Conservation (phyloP, 495 filamentous ascomycete genomes). For the Hypoxylon crocopeplum region DNA sequence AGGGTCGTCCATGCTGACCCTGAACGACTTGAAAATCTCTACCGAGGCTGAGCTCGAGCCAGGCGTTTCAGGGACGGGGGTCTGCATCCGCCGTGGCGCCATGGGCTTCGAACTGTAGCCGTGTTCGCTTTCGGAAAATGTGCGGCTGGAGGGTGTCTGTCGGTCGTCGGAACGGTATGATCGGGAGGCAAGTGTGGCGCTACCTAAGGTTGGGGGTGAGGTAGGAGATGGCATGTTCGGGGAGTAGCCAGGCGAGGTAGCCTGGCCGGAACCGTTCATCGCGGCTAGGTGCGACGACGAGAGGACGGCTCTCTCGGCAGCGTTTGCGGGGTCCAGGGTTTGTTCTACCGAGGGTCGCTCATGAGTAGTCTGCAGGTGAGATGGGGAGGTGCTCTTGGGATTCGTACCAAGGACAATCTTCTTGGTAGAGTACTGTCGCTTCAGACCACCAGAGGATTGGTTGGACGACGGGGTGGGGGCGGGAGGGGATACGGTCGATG, state of each 20-base stretch:
- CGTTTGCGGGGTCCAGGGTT: constrained; percentile 59
- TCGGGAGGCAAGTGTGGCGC: constrained; percentile 62
- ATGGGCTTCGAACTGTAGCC: constrained; percentile 51
- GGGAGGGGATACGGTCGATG: constrained; percentile 56
- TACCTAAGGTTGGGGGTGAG: constrained; percentile 64
- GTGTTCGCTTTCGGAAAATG: constrained; percentile 57
- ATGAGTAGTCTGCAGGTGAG: constrained; percentile 68
- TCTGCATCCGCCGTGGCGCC: constrained; percentile 56
- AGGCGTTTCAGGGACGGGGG: constrained; percentile 59
- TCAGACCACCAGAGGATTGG: constrained; percentile 61
- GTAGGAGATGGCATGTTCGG: constrained; percentile 84
- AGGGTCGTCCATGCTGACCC: constrained; percentile 96
- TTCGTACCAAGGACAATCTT: constrained; percentile 82
- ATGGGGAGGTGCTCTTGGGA: constrained; percentile 77
- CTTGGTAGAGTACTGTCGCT: constrained; percentile 89
- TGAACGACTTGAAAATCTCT: constrained; percentile 98
- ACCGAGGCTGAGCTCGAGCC: constrained; percentile 62
- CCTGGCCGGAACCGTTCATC: constrained; percentile 68
- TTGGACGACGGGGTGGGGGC: constrained; percentile 57
- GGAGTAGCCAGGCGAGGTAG: constrained; percentile 66
- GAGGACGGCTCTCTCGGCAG: constrained; percentile 65
- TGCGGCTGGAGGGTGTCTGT: constrained; percentile 53
- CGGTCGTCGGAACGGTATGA: constrained; percentile 57
- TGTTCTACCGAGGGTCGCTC: constrained; percentile 63
- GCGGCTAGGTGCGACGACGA: constrained; percentile 79